Evolutionary conservation across 2,329 filamentous ascomycete genomes (phyloP).

Genomic region (Aspergillus terreus): DNA sequence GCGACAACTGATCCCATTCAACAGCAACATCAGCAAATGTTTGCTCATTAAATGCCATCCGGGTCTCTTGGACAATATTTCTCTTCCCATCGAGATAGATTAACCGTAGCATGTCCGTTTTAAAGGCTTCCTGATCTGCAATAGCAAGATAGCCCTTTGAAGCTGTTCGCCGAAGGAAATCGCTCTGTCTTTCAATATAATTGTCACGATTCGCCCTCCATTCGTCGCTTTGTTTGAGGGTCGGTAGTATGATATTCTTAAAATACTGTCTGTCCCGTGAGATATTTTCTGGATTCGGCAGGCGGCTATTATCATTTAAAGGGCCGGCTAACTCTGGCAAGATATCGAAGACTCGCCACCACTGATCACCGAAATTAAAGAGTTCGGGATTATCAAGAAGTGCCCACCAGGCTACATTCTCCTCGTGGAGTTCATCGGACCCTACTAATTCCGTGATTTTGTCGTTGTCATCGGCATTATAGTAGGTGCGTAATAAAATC

Average conservation of each 20-base stretch:
- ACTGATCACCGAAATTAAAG: slow-evolving; percentile 6
- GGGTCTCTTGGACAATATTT: not conserved
- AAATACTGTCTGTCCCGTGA: not conserved
- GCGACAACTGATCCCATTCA: not conserved
- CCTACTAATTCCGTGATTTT: not conserved
- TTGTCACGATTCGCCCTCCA: not conserved
- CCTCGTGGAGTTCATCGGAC: not conserved
- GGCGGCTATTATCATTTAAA: not conserved
- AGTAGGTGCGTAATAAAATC: slow-evolving; percentile 6
- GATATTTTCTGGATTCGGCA: no score
- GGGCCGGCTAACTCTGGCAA: not conserved
- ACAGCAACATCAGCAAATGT: not conserved
- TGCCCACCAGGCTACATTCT: not conserved
- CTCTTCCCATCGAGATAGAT: no score
- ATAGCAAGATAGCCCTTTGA: not conserved
- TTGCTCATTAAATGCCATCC: not conserved
- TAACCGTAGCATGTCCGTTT: no score
- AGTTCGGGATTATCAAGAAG: slow-evolving; percentile 4
- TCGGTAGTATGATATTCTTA: no score
- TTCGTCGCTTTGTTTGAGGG: not conserved
- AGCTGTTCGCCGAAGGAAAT: not conserved
- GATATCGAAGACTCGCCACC: slow-evolving; percentile 3
- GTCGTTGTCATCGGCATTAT: not conserved
- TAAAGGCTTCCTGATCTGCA: no score
- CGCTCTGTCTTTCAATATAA: no score